Evolutionary conservation across 2,329 filamentous ascomycete species (phyloP).

Genomic region (Sporothrix inflata): DNA sequence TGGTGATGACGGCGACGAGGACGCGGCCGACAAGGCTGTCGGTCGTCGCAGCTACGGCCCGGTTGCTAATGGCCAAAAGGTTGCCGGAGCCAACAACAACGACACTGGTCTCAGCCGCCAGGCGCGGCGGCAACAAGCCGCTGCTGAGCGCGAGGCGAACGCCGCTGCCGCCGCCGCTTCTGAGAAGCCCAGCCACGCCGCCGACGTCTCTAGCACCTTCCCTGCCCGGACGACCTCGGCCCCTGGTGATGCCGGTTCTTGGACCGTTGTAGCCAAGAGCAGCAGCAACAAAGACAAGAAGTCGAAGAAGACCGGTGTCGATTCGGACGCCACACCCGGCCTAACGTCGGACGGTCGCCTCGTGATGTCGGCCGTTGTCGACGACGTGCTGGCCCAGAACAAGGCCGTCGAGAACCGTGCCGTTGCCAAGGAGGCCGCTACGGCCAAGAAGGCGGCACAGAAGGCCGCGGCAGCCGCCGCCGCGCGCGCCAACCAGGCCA

Average conservation of each 20-base stretch:
- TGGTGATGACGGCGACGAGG: conserved; percentile 25
- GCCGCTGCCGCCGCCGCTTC: not conserved
- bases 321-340: not conserved
- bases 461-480: conserved; percentile 36
- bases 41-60: conserved; percentile 34
- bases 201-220: not conserved
- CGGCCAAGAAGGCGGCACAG: conserved; percentile 28
- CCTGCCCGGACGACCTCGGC: conserved; percentile 1
- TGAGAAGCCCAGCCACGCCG: not conserved
- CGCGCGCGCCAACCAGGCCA: conserved; percentile 26
- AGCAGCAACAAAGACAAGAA: conserved; percentile 17
- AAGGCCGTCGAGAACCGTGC: conserved; percentile 7
- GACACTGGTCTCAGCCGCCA: not conserved
- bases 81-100: not conserved
- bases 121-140: not conserved
- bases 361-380: conserved; percentile 21
- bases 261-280: conserved; percentile 26
- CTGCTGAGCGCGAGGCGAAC: not conserved
- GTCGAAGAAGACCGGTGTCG: conserved; percentile 4
- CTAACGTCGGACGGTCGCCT: conserved; percentile 25
- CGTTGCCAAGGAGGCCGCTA: not conserved
- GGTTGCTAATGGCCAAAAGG: not conserved
- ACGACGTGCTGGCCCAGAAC: conserved; percentile 19
- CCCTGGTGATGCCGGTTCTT: conserved; percentile 26
- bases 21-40: conserved; percentile 29